phyloP scores from a whole-genome alignment of 2,329 filamentous ascomycete species.

The Aspergillus felis region DNA sequence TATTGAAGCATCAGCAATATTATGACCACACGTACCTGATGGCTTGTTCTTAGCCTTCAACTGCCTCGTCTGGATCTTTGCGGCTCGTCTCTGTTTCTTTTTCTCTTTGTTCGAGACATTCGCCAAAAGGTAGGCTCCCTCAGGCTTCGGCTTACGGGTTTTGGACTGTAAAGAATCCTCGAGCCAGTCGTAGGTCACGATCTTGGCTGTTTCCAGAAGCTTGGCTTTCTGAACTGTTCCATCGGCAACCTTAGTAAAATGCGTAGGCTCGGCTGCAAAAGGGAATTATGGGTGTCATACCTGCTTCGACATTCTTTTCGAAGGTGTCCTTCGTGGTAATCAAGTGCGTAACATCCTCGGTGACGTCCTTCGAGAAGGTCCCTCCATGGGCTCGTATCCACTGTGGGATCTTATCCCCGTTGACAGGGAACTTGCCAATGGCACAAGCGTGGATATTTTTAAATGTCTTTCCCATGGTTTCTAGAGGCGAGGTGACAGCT shows the following conservation, averaged over 20 bases:
- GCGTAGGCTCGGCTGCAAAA: neutral
- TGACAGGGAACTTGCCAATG: constrained; percentile 55
- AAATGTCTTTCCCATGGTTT: constrained; percentile 45
- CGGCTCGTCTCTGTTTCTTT: neutral
- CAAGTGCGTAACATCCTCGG: constrained; percentile 64
- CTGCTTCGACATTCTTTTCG: constrained; percentile 43
- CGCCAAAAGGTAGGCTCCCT: constrained; percentile 35
- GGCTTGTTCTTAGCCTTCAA: neutral
- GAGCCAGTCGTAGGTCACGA: constrained; percentile 47
- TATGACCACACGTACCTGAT: neutral
- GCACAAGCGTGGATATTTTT: constrained; percentile 52
- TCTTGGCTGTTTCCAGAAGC: constrained; percentile 34
- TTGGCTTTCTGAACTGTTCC: constrained; percentile 40
- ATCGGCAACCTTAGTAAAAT: constrained; percentile 23
- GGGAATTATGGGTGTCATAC: constrained; percentile 20
- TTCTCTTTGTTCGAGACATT: constrained; percentile 29
- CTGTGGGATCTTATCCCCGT: constrained; percentile 54
- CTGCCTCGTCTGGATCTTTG: neutral
- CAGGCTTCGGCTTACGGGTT: constrained; percentile 31
- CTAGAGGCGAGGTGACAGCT: neutral
- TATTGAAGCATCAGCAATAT: neutral
- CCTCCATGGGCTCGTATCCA: constrained; percentile 67
- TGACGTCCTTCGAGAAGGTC: constrained; percentile 50
- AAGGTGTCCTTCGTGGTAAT: constrained; percentile 63
- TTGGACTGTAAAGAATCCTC: constrained; percentile 40